A percentile compares a stretch with the other conserved stretches of the same genome.
Evolutionary conservation across 257 asterid species (phyloP).

Genomic region (Ophiorrhiza pumila): DNA sequence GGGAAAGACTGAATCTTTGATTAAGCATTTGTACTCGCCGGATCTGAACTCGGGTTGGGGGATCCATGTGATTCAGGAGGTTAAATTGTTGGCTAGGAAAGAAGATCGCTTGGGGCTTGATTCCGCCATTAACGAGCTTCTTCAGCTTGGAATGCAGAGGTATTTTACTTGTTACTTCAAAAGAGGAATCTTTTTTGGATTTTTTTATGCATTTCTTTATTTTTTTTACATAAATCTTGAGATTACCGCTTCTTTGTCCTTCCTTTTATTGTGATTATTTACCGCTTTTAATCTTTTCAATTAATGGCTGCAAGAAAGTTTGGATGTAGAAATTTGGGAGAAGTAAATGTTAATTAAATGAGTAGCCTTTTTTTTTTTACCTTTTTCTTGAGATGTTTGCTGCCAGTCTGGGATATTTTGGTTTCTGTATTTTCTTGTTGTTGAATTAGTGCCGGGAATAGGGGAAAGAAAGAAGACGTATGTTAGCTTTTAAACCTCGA

Average conservation of each 20-base stretch:
- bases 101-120: conserved; percentile 62
- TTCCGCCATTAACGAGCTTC: conserved; percentile 68
- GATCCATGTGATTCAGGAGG: conserved; percentile 89
- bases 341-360: not conserved
- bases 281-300: not conserved
- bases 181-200: not conserved
- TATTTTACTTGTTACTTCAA: conserved; percentile 24
- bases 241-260: too few species aligned
- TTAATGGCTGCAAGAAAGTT: not conserved
- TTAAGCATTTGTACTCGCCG: conserved; percentile 79
- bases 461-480: not conserved
- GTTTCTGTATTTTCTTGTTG: not conserved
- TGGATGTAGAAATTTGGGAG: not conserved
- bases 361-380: not conserved
- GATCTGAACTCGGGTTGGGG: conserved; percentile 97
- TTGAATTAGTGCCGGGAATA: not conserved
- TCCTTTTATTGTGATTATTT: not conserved
- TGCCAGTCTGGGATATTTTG: not conserved
- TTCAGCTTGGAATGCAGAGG: conserved; percentile 85
- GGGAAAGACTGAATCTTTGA: conserved; percentile 51
- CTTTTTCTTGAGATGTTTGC: not conserved
- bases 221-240: not conserved
- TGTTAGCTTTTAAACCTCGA: not conserved
- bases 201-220: not conserved
- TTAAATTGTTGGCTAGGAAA: conserved; percentile 70